A percentile compares a stretch with the other conserved stretches of the same genome.
phyloP scores from a whole-genome alignment of 2,329 filamentous ascomycete genomes.

The Harringtonia aguacate region DNA sequence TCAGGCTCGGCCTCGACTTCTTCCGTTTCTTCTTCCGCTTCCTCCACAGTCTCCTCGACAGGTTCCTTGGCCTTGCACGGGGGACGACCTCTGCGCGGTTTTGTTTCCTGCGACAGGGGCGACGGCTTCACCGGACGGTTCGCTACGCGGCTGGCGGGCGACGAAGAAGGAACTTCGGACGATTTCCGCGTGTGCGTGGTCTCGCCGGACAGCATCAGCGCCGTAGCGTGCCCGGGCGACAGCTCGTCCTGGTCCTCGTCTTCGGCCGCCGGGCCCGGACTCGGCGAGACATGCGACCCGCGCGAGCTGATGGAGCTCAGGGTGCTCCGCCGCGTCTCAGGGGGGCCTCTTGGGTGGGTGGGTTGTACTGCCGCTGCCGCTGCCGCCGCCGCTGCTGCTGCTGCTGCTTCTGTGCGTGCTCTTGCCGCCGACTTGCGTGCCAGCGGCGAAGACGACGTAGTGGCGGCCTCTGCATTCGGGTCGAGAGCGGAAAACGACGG shows the following conservation, averaged over 20 bases:
- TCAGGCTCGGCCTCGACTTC: constrained; percentile 12
- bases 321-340: not conserved
- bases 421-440: constrained; percentile 8
- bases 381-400: too few relatives aligned
- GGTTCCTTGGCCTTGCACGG: not conserved
- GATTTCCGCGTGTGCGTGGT: not conserved
- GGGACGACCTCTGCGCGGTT: not conserved
- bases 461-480: not conserved
- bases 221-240: constrained; percentile 8
- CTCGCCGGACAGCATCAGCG: not conserved
- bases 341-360: not conserved
- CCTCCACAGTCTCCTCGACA: not conserved
- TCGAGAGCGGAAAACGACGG: constrained; percentile 1
- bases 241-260: constrained; percentile 10
- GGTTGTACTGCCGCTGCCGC: not conserved
- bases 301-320: not conserved
- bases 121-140: not conserved
- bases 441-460: constrained; percentile 10
- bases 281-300: not conserved
- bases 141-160: too few relatives aligned
- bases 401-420: not conserved
- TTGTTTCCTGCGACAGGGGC: not conserved
- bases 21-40: constrained; percentile 7
- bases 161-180: constrained; percentile 3
- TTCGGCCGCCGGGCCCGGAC: not conserved